phyloP scores from a whole-genome alignment of 2,329 filamentous ascomycete species.

The Orbilia brochopaga region DNA sequence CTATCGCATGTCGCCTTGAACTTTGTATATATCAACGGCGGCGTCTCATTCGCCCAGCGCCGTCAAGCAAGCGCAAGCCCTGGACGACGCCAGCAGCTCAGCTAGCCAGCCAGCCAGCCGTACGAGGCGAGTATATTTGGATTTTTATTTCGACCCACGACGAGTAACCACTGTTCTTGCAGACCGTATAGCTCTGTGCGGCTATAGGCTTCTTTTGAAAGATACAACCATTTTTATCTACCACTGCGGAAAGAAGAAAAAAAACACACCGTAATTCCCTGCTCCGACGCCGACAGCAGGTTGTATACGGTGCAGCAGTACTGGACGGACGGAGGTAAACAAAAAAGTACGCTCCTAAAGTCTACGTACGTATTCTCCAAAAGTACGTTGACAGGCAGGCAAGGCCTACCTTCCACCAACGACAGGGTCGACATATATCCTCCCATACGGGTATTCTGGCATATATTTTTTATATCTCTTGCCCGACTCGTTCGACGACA shows the following conservation, averaged over 20 bases:
- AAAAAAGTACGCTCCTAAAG: no score
- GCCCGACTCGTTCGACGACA: constrained; percentile 17
- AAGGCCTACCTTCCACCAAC: neutral
- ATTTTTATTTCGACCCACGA: neutral
- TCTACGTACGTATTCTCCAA: no score
- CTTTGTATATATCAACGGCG: constrained; percentile 3
- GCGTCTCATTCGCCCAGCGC: constrained; percentile 2
- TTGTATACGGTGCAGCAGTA: no score
- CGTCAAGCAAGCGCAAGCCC: neutral
- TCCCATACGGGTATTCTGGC: neutral
- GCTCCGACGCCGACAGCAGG: constrained; percentile 1
- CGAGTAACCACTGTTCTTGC: neutral
- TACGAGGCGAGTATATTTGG: no score
- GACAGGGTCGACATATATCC: neutral
- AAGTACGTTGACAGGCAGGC: neutral
- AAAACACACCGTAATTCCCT: neutral
- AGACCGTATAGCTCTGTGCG: neutral
- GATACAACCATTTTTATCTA: neutral
- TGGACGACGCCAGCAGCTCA: neutral
- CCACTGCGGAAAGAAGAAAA: neutral
- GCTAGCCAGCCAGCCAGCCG: no score
- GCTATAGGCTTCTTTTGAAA: neutral
- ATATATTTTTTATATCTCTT: constrained; percentile 40
- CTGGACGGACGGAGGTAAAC: no score
- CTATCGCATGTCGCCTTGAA: constrained; percentile 3